A percentile compares a stretch with the other conserved stretches of the same genome.
phyloP scores from a whole-genome alignment of 768 basidiomycete species.

The Xerocomus potaroensis region DNA sequence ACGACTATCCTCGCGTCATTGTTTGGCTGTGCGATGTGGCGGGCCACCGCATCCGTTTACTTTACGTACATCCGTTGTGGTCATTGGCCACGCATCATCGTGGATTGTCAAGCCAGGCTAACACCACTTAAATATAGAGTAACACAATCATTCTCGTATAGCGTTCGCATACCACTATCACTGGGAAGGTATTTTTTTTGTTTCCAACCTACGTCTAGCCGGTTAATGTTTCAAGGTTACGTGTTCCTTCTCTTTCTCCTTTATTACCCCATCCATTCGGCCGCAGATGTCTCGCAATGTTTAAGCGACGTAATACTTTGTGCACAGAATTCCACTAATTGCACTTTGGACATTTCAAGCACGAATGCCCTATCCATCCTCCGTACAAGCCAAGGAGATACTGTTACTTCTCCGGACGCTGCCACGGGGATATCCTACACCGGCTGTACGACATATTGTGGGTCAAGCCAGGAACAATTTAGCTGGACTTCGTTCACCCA shows the following conservation, averaged over 20 bases:
- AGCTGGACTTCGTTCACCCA: constrained; percentile 7
- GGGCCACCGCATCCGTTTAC: too few relatives aligned
- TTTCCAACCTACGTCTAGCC: too few relatives aligned
- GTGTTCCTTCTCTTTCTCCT: neutral
- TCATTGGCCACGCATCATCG: too few relatives aligned
- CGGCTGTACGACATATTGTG: constrained; percentile 9
- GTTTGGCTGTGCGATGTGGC: too few relatives aligned
- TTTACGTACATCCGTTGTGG: too few relatives aligned
- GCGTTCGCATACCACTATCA: too few relatives aligned
- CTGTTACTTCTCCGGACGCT: neutral
- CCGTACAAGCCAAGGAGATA: neutral
- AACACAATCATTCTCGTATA: too few relatives aligned
- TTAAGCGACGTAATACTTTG: constrained; percentile 3
- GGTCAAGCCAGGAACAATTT: constrained; percentile 9
- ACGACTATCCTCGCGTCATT: too few relatives aligned
- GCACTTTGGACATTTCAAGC: neutral
- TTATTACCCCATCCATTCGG: neutral
- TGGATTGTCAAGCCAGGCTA: too few relatives aligned
- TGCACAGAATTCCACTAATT: neutral
- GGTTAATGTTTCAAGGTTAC: neutral
- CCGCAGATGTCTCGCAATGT: constrained; percentile 13
- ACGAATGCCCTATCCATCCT: constrained; percentile 10
- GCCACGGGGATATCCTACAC: constrained; percentile 9
- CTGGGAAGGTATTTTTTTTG: too few relatives aligned
- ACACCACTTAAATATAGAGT: too few relatives aligned